Base-by-base conservation (phyloP, 768 basidiomycete species). In the Dictyophora rubrovolvata region DNA sequence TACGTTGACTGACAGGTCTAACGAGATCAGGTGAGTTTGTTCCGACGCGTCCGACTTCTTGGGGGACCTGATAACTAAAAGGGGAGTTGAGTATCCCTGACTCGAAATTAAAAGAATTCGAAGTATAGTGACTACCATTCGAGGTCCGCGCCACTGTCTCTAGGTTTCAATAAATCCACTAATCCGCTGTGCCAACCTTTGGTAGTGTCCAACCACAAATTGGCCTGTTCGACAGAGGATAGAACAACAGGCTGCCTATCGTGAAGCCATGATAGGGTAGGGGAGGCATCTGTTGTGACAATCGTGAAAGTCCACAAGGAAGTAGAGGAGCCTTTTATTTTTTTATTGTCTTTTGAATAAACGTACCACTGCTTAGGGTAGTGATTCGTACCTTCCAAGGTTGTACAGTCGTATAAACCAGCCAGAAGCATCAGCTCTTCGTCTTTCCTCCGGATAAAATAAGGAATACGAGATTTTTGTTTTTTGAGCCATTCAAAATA, bases 401-500 rank as follows among this genome's bases (percentile, higher is more conserved):
- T 70, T 1, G 79, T 82, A 53, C 72, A 79, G 62, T 96, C 93
- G 66, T 89, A 96, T 0, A 97, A 71, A 1, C 93, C 94, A 1
- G 94, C 94, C 68, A 99, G 77, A 34, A 93, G 80, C 78, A 97
- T 82, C 2, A 94, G 64, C 54, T 71, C 74, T 20, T 74, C 74
- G 59, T 86, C 80, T 48, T 80, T 78, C 48, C 79, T 82, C 65
- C 85, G 88, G 37, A 81, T 84, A 65, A 92, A 93, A 68, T 95
- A 83, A 0, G 94, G 91, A 1, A 89, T 66, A 64, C 87, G 88
- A 47, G 81, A 76, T 66, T 85, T 87, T 54, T 85, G 87, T 68
- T 86, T 90, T 59, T 84, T 86, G 47, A 90, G 77, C 95, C 95
- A 97, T 71, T 99, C 95, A 68, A 91, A 97, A 69, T 96, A 96